These are phyloP conservation scores for Corylus heterophylla DNA, from an alignment of 306 rosid species.

Conservation along the genomic window DNA sequence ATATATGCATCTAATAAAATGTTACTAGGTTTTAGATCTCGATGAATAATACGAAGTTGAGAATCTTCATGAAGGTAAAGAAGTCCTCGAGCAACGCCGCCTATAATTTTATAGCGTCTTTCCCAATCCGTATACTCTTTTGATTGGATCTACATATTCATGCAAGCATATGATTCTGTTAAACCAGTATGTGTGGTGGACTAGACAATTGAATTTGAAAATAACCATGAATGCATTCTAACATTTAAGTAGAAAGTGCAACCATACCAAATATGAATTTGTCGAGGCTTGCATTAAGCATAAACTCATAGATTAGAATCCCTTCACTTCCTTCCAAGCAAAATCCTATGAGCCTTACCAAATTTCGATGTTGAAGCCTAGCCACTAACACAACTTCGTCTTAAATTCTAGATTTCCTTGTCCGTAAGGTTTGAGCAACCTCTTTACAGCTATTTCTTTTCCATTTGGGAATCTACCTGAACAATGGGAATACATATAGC, in stretches of 20 bases:
- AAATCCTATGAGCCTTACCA: not conserved
- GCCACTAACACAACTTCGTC: not conserved
- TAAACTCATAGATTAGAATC: not conserved
- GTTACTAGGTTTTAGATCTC: not conserved
- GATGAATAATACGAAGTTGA: not conserved
- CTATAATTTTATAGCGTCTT: not conserved
- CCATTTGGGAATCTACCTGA: not conserved
- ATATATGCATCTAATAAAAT: not conserved
- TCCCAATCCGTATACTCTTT: not conserved
- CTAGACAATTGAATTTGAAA: too few relatives aligned
- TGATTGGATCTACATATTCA: not conserved
- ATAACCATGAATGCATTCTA: not conserved
- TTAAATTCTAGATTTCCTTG: not conserved
- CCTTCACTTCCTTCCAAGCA: not conserved
- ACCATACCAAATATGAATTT: not conserved
- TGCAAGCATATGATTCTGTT: not conserved
- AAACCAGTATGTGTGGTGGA: too few relatives aligned
- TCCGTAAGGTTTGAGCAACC: not conserved
- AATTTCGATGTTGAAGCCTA: not conserved
- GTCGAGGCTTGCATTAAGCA: not conserved
- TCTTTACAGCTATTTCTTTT: not conserved
- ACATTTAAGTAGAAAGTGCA: too few relatives aligned
- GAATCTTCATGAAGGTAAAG: not conserved
- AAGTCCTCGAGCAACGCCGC: not conserved
- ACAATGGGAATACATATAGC: not conserved